Evolutionary conservation across 2,329 filamentous ascomycete genomes (phyloP).

Genomic region (Apiospora saccharicola): DNA sequence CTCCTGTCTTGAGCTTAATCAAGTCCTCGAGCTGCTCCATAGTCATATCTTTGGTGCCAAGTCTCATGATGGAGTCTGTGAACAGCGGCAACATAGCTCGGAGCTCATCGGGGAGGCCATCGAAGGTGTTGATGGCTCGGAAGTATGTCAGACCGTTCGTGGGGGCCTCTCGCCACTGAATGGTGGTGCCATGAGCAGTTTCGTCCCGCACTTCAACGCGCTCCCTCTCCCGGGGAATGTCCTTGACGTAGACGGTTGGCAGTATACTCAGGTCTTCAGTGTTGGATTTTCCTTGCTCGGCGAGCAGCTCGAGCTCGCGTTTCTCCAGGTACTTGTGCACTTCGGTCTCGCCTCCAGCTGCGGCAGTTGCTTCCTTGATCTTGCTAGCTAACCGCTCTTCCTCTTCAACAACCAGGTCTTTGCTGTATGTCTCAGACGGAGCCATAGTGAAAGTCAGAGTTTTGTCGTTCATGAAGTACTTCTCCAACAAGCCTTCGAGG

Average conservation of each 20-base stretch:
- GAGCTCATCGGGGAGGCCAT: slow-evolving; percentile 83
- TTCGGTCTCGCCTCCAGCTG: slow-evolving; percentile 74
- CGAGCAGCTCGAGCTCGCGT: slow-evolving; percentile 80
- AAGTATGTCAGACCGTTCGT: slow-evolving; percentile 98
- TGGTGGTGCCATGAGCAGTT: slow-evolving; percentile 68
- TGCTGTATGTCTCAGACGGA: slow-evolving; percentile 77
- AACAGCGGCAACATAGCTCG: slow-evolving; percentile 88
- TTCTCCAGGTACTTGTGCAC: slow-evolving; percentile 76
- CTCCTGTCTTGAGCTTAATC: slow-evolving; percentile 96
- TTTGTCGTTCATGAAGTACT: slow-evolving; percentile 88
- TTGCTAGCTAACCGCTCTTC: slow-evolving; percentile 75
- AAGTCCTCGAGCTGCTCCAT: slow-evolving; percentile 96
- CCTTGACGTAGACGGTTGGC: slow-evolving; percentile 85
- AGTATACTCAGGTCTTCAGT: slow-evolving; percentile 87
- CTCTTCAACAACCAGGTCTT: slow-evolving; percentile 80
- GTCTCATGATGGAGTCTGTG: slow-evolving; percentile 88
- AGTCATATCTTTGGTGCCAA: slow-evolving; percentile 85
- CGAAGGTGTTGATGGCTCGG: slow-evolving; percentile 82
- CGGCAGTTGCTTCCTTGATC: slow-evolving; percentile 72
- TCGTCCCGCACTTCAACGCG: slow-evolving; percentile 67
- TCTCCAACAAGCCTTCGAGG: slow-evolving; percentile 83
- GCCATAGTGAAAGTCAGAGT: slow-evolving; percentile 94
- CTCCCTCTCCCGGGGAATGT: slow-evolving; percentile 84
- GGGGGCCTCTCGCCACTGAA: slow-evolving; percentile 90
- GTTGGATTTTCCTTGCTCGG: slow-evolving; percentile 84